A percentile compares a stretch with the other conserved stretches of the same genome.
These are phyloP conservation scores for Diaporthe velutina DNA, from an alignment of 2,329 filamentous ascomycete species.

Conservation along the genomic window DNA sequence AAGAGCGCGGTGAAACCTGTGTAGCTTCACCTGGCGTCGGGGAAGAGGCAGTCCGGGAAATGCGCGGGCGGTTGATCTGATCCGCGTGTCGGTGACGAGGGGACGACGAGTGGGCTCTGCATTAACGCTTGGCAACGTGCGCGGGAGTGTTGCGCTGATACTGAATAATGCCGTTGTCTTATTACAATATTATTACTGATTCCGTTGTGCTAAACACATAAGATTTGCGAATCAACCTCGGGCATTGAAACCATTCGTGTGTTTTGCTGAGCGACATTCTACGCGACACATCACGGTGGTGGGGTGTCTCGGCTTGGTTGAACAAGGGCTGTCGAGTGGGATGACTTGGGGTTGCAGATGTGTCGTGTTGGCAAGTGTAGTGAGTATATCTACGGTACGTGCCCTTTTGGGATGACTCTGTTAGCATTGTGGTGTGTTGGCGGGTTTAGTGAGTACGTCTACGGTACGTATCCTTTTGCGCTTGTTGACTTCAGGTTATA, in stretches of 20 bases:
- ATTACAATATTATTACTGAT: background rate
- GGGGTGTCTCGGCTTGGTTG: slow-evolving; percentile 3
- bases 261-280: slow-evolving; percentile 11
- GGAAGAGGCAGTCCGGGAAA: background rate
- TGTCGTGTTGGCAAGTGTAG: no score
- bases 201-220: background rate
- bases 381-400: no score
- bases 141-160: background rate
- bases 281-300: background rate
- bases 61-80: background rate
- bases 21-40: slow-evolving; percentile 17
- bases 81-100: background rate
- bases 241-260: background rate
- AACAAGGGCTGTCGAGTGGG: background rate
- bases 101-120: background rate
- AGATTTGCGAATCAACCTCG: slow-evolving; percentile 27
- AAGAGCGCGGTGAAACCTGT: slow-evolving; percentile 18
- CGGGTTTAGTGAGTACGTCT: background rate
- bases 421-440: background rate
- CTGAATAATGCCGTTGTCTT: slow-evolving; percentile 5
- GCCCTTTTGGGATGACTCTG: no score
- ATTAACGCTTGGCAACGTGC: background rate
- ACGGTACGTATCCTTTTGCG: background rate
- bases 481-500: background rate
- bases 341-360: background rate